phyloP scores from a whole-genome alignment of 1,284 basidiomycete genomes.

The Rhodotorula sp. region DNA sequence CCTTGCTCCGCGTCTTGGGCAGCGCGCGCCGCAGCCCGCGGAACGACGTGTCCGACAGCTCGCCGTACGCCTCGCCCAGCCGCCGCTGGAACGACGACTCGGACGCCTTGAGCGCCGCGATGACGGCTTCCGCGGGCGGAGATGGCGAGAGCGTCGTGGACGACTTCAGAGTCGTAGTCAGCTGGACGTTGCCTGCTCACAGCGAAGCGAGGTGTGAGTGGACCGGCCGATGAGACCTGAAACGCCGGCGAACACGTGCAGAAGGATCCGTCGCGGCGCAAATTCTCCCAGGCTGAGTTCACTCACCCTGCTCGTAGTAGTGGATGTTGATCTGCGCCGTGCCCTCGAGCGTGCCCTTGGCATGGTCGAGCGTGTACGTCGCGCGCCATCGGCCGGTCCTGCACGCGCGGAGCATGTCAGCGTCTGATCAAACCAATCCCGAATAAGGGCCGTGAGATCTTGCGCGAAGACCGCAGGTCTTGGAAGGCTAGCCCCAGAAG shows the following conservation, averaged over 20 bases:
- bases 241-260: no score
- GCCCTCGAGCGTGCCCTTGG: slow-evolving; percentile 52
- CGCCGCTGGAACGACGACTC: slow-evolving; percentile 75
- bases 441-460: no score
- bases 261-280: no score
- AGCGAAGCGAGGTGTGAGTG: background rate
- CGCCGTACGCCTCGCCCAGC: slow-evolving; percentile 74
- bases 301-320: slow-evolving; percentile 91
- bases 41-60: slow-evolving; percentile 88
- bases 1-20: slow-evolving; percentile 65
- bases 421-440: no score
- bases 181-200: slow-evolving; percentile 68
- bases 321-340: slow-evolving; percentile 80
- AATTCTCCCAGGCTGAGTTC: background rate
- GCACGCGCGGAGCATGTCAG: background rate
- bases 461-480: background rate
- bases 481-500: background rate
- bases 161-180: slow-evolving; percentile 70
- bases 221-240: background rate
- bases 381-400: slow-evolving; percentile 84
- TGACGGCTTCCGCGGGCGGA: slow-evolving; percentile 66
- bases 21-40: slow-evolving; percentile 81
- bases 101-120: slow-evolving; percentile 69
- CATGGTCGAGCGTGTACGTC: slow-evolving; percentile 54
- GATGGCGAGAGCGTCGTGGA: slow-evolving; percentile 65